Evolutionary conservation across 306 rosid genomes (phyloP), one percentile per base, ranked within the genome.

Genomic region (Fragaria ananassa): DNA sequence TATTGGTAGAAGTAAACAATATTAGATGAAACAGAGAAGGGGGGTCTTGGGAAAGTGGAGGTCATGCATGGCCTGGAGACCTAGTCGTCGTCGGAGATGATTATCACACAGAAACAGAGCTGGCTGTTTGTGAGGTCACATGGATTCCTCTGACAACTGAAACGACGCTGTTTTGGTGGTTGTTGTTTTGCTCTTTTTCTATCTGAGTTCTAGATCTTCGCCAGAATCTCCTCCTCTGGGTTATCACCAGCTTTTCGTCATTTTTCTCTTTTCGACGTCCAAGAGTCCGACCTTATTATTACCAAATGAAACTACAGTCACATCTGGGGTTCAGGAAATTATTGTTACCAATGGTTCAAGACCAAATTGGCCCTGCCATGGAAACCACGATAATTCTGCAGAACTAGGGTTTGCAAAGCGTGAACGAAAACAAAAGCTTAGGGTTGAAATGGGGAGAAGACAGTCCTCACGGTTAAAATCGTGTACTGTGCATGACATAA

Each of bases 81-180:
- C 47, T 31, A 17, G 83, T 83, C 81, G 66, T 78, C 54, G 42
- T 74, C 46, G 81, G 76, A 76, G 90, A 83, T 84, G 84, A 86
- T 84, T 81, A 75, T 31, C 0, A 63, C 68, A 34, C 44, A 63
- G 44, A 63, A 34, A 63, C 15, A 17, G n/a, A 78, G 86, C 44
- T 82, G 88, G 88, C 81, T 76, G 80, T 83, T 84, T 70, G 78
- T 79, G 72, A 81, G 86, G 85, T 91, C 98, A 87, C 97, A 88
- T 88, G 97, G 93, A 82, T 89, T 93, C 93, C 91, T 83, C 97
- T 91, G 91, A 87, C 82, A 79, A 80, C 88, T 79, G 29, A 73
- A 84, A 54, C 76, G 45, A 67, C 44, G 77, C 80, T 77, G 83
- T 46, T 81, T 81, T 78, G 21, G 27, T 76, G 42, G 17, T 41